Conservation (phyloP, 306 rosid species). For the Citrullus amarus region DNA sequence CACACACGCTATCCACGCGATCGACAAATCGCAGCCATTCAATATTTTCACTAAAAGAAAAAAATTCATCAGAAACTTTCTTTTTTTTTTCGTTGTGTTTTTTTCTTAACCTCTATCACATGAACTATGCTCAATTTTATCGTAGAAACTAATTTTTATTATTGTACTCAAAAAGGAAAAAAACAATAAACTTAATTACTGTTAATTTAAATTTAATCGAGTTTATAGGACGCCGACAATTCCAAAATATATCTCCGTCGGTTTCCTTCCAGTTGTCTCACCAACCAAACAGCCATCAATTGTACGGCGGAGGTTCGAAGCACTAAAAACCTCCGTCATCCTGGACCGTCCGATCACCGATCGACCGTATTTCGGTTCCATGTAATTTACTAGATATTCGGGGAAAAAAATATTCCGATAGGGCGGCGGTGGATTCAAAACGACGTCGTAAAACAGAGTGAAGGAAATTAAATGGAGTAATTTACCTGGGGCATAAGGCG, state of each 20-base stretch:
- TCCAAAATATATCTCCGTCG: neutral
- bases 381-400: neutral
- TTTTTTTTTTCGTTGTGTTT: too few species aligned
- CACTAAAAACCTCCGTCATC: neutral
- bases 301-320: neutral
- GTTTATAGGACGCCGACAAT: neutral
- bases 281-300: neutral
- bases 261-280: neutral
- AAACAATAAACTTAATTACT: too few species aligned
- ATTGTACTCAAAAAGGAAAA: too few species aligned
- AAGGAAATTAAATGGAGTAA: neutral
- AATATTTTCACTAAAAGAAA: neutral
- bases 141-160: too few species aligned
- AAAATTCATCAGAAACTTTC: neutral
- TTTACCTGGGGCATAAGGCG: conserved; percentile 60
- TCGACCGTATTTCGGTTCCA: neutral
- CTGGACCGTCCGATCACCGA: neutral
- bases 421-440: neutral
- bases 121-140: too few species aligned
- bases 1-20: neutral
- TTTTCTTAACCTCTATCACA: too few species aligned
- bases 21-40: neutral
- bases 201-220: neutral
- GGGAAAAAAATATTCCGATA: neutral
- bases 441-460: neutral